phyloP scores from a whole-genome alignment of 345 rosid species.

The Salix purpurea region DNA sequence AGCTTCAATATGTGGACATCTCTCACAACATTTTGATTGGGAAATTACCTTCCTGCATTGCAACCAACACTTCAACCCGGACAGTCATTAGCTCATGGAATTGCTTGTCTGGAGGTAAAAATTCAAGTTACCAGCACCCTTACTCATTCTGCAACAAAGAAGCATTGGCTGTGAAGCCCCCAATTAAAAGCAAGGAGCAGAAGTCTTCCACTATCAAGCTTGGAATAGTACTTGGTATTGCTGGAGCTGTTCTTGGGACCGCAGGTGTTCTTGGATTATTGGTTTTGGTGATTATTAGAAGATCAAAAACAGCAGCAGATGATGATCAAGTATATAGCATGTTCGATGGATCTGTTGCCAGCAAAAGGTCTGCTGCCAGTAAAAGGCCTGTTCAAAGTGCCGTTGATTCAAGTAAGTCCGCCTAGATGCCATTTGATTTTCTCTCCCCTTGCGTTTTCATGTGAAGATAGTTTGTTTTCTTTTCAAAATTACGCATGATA shows the following conservation, averaged over 20 bases:
- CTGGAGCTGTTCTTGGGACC: conserved; percentile 50
- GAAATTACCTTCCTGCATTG: conserved; percentile 53
- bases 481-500: background rate
- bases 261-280: conserved; percentile 37
- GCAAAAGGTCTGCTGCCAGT: conserved; percentile 17
- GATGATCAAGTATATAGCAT: conserved; percentile 19
- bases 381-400: conserved; percentile 52
- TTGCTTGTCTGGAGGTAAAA: conserved; percentile 49
- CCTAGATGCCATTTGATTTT: background rate
- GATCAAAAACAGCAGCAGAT: conserved; percentile 29
- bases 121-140: conserved; percentile 57
- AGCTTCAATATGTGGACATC: conserved; percentile 52
- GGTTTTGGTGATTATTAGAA: conserved; percentile 42
- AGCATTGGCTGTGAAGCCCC: conserved; percentile 76
- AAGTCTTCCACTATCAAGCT: conserved; percentile 29
- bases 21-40: conserved; percentile 74
- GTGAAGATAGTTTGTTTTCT: too few species aligned
- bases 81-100: conserved; percentile 72
- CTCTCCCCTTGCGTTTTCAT: too few species aligned
- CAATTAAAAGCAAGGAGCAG: conserved; percentile 22
- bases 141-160: conserved; percentile 63
- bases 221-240: conserved; percentile 52
- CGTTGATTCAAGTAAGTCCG: conserved; percentile 56
- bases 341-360: conserved; percentile 26
- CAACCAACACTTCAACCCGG: conserved; percentile 39